A percentile compares a stretch with the other conserved stretches of the same genome.
Evolutionary conservation across 345 rosid species (phyloP).

Genomic region (Gossypium ekmanianum): DNA sequence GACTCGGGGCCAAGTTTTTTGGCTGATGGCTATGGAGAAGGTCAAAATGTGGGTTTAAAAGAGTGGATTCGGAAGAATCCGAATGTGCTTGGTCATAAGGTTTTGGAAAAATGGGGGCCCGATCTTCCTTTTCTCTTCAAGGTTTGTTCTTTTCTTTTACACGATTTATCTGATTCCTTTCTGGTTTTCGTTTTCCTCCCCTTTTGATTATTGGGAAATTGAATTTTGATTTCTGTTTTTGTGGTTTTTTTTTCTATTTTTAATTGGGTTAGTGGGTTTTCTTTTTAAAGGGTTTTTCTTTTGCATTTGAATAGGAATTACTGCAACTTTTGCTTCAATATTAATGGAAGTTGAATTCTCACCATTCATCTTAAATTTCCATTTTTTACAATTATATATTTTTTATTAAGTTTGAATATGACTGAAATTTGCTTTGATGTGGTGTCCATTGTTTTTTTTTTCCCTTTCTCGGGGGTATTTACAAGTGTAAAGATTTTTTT

Average conservation of each 20-base stretch:
- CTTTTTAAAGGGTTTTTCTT: not conserved
- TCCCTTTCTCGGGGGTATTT: too few species aligned
- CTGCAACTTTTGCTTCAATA: not conserved
- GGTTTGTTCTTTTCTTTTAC: slow-evolving; percentile 34
- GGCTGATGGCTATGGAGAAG: slow-evolving; percentile 22
- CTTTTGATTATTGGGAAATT: not conserved
- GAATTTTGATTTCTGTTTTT: not conserved
- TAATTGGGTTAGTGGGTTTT: not conserved
- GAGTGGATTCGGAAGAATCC: slow-evolving; percentile 74
- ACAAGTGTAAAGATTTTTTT: not conserved
- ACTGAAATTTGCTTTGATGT: slow-evolving; percentile 3
- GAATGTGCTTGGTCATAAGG: slow-evolving; percentile 64
- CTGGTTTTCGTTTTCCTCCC: not conserved
- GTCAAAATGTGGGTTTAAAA: slow-evolving; percentile 38
- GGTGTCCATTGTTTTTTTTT: too few species aligned
- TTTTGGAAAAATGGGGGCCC: slow-evolving; percentile 78
- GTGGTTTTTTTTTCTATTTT: not conserved
- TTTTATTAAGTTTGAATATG: not conserved
- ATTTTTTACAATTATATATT: not conserved
- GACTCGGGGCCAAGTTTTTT: slow-evolving; percentile 81
- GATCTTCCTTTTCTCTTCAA: slow-evolving; percentile 97
- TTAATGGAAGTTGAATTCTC: not conserved
- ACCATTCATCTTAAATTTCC: not conserved
- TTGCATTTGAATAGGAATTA: not conserved
- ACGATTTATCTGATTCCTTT: not conserved